A percentile compares a stretch with the other conserved stretches of the same genome.
phyloP scores from a whole-genome alignment of 495 filamentous ascomycete species.

The Darksidea phi region DNA sequence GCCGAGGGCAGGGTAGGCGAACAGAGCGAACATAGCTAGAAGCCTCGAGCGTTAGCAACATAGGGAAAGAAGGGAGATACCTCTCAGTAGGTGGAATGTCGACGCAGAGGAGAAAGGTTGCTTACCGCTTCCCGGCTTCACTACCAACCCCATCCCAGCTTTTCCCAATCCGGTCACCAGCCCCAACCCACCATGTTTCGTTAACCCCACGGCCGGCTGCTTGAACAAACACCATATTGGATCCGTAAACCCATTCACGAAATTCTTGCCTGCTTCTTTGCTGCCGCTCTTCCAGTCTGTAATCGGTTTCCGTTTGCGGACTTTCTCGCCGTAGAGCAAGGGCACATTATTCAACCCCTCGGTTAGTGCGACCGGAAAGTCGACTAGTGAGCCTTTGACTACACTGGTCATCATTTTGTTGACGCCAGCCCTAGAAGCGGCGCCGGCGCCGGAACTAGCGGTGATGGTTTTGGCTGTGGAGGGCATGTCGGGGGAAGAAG shows the following conservation, averaged over 20 bases:
- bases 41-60: neutral
- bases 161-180: constrained; percentile 2
- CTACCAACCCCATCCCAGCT: neutral
- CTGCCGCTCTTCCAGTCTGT: neutral
- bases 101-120: neutral
- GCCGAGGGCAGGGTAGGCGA: neutral
- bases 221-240: neutral
- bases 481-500: neutral
- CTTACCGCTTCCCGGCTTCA: neutral
- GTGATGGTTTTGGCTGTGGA: neutral
- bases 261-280: neutral
- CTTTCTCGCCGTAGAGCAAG: neutral
- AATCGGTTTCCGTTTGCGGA: neutral
- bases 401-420: neutral
- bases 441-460: neutral
- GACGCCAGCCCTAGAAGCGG: neutral
- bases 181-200: neutral
- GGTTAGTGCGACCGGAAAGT: neutral
- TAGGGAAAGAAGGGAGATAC: neutral
- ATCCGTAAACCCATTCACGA: neutral
- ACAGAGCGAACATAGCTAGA: neutral
- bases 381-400: neutral
- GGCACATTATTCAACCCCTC: neutral
- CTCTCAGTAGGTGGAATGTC: neutral
- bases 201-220: neutral